These are phyloP conservation scores for Adansonia rubrostipa DNA, from an alignment of 441 rosid species.

Conservation along the genomic window DNA sequence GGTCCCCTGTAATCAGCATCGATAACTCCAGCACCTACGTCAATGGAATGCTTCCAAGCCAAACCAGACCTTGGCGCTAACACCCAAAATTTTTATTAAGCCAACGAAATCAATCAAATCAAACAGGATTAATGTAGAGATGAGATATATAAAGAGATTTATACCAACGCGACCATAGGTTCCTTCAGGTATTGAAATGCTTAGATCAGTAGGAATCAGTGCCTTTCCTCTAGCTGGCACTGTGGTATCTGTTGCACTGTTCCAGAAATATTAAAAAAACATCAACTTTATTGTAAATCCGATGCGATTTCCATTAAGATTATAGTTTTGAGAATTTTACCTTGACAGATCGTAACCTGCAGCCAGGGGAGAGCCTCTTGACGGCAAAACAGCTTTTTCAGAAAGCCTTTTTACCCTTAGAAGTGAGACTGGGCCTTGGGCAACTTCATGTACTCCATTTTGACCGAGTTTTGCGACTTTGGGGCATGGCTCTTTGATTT, in stretches of 20 bases:
- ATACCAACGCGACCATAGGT: constrained; percentile 88
- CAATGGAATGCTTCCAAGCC: constrained; percentile 62
- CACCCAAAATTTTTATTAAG: neutral
- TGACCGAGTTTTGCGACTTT: constrained; percentile 20
- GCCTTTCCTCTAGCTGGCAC: constrained; percentile 89
- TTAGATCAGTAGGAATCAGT: constrained; percentile 74
- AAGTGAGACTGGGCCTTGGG: constrained; percentile 16
- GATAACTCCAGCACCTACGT: constrained; percentile 64
- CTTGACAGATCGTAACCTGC: constrained; percentile 93
- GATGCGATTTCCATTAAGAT: neutral
- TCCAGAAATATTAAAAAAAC: neutral
- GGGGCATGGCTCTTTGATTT: constrained; percentile 5
- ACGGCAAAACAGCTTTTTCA: constrained; percentile 71
- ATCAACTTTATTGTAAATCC: neutral
- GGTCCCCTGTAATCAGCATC: constrained; percentile 66
- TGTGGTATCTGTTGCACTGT: constrained; percentile 57
- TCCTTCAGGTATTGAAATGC: constrained; percentile 76
- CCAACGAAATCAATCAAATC: neutral
- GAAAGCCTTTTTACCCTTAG: constrained; percentile 79
- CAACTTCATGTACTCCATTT: constrained; percentile 22
- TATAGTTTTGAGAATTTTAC: constrained; percentile 23
- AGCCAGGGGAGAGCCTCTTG: constrained; percentile 70
- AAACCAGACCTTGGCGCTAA: constrained; percentile 65
- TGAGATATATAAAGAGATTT: neutral
- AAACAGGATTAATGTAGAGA: neutral